These are phyloP conservation scores for Sinapis alba DNA, from an alignment of 441 rosid genomes.

Conservation along the genomic window DNA sequence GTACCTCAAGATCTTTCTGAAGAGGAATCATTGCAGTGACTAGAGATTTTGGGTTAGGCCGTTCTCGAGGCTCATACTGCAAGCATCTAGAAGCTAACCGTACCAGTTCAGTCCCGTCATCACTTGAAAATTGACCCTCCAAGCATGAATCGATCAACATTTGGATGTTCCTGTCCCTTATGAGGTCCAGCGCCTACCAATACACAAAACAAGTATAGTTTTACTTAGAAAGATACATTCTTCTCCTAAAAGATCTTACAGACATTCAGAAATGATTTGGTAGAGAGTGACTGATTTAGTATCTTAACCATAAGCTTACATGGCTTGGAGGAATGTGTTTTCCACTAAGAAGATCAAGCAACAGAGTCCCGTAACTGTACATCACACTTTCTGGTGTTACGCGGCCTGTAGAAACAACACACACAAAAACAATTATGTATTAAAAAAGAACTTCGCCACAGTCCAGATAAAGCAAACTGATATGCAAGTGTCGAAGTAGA, in stretches of 20 bases:
- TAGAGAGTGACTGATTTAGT: background rate
- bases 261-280: background rate
- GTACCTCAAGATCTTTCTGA: conserved; percentile 83
- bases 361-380: conserved; percentile 91
- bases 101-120: conserved; percentile 85
- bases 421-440: conserved; percentile 5
- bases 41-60: conserved; percentile 78
- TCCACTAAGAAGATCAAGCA: conserved; percentile 96
- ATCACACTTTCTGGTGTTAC: conserved; percentile 94
- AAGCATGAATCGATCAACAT: conserved; percentile 89
- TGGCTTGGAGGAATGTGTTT: conserved; percentile 95
- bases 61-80: conserved; percentile 89
- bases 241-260: background rate
- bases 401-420: conserved; percentile 54
- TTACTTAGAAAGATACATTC: background rate
- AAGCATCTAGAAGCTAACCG: conserved; percentile 92
- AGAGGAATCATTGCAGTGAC: conserved; percentile 82
- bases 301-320: conserved; percentile 51
- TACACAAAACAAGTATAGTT: conserved; percentile 15
- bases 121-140: conserved; percentile 83
- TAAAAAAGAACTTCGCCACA: background rate
- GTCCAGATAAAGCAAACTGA: background rate
- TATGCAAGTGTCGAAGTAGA: background rate
- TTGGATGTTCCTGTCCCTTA: conserved; percentile 82
- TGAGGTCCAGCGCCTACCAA: conserved; percentile 90